phyloP scores from a whole-genome alignment of 352 stramenopile genomes.

The Phytophthora agathidicida region DNA sequence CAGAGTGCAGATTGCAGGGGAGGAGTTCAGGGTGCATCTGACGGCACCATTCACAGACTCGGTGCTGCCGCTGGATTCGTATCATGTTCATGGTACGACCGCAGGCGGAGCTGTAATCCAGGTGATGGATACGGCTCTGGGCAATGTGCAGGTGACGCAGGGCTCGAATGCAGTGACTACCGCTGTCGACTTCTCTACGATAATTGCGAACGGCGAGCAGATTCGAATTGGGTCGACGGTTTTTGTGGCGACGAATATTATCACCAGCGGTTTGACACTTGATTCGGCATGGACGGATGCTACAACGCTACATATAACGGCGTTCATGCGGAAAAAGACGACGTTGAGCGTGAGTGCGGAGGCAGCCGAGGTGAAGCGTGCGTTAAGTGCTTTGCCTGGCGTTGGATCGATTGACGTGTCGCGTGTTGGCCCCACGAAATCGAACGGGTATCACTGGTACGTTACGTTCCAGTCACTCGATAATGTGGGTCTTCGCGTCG shows the following conservation, averaged over 20 bases:
- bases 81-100: conserved; percentile 60
- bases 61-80: conserved; percentile 66
- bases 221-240: conserved; percentile 61
- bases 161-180: conserved; percentile 44
- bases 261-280: conserved; percentile 39
- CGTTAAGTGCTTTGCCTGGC: conserved; percentile 51
- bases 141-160: conserved; percentile 55
- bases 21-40: conserved; percentile 69
- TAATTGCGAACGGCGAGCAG: conserved; percentile 48
- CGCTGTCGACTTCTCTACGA: conserved; percentile 44
- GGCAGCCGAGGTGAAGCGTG: conserved; percentile 51
- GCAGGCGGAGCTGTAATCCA: conserved; percentile 39
- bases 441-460: conserved; percentile 69
- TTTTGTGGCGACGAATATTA: conserved; percentile 50
- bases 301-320: conserved; percentile 55
- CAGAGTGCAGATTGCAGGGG: conserved; percentile 50
- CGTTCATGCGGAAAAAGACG: conserved; percentile 73
- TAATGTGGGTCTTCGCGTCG: conserved; percentile 48
- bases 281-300: conserved; percentile 49
- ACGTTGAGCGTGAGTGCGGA: conserved; percentile 58
- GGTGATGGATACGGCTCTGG: conserved; percentile 69
- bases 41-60: conserved; percentile 76
- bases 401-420: conserved; percentile 64
- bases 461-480: conserved; percentile 78
- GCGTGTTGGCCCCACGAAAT: conserved; percentile 55